phyloP scores from a whole-genome alignment of 306 rosid genomes.

The Trifolium pratense region DNA sequence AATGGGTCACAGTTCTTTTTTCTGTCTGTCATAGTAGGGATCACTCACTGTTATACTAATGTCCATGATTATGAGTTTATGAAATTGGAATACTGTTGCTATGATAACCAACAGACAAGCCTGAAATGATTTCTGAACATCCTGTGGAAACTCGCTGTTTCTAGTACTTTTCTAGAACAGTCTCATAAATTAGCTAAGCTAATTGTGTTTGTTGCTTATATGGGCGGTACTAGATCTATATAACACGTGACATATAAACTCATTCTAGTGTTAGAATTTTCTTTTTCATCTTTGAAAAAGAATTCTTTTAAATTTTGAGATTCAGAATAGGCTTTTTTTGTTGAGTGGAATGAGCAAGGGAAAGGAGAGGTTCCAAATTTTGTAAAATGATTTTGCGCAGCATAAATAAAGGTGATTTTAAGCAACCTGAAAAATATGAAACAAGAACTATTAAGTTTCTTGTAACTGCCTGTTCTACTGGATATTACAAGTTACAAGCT shows the following conservation, averaged over 20 bases:
- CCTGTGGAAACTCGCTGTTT: not conserved
- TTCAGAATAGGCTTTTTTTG: not conserved
- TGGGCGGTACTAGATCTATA: not conserved
- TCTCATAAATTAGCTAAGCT: conserved; percentile 1
- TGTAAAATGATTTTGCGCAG: no score
- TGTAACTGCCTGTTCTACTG: no score
- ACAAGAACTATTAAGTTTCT: no score
- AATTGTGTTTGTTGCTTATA: not conserved
- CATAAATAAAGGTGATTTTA: no score
- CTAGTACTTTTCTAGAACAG: not conserved
- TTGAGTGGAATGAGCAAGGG: not conserved
- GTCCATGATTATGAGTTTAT: conserved; percentile 6
- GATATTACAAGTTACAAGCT: no score
- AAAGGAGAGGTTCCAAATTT: no score
- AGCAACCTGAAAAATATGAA: no score
- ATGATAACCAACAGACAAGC: not conserved
- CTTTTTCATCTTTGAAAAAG: not conserved
- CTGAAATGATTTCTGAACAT: conserved; percentile 18
- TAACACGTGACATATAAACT: not conserved
- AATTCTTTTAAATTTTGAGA: conserved; percentile 8
- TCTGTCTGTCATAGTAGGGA: no score
- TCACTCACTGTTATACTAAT: not conserved
- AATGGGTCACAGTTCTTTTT: no score
- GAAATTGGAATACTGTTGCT: not conserved
- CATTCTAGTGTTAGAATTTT: not conserved